Percentiles rank a stretch among this genome's conserved stretches.
These are phyloP conservation scores for Daedaleopsis sinensis DNA, from an alignment of 768 basidiomycete genomes.

Conservation along the genomic window DNA sequence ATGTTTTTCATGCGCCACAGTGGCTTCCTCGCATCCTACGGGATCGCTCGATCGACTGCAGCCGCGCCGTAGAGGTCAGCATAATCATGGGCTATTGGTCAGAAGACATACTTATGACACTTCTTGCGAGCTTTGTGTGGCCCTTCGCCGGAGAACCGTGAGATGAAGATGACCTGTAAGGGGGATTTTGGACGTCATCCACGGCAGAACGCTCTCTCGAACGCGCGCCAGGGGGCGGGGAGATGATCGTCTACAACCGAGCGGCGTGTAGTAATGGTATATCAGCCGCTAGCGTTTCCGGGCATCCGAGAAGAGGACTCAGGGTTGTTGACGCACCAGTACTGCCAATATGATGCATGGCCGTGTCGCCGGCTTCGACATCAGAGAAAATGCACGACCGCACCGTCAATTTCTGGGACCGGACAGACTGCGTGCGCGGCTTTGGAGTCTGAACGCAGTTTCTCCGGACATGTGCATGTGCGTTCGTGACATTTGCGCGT, in stretches of 20 bases:
- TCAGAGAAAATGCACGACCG: not conserved
- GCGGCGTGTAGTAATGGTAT: not conserved
- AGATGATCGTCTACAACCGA: constrained; percentile 1
- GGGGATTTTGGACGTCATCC: not conserved
- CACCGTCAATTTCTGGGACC: not conserved
- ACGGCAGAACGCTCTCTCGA: not conserved
- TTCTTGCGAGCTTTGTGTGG: no score
- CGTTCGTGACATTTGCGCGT: not conserved
- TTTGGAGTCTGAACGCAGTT: not conserved
- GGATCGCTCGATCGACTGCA: no score
- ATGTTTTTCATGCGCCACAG: not conserved
- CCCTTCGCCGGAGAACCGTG: not conserved
- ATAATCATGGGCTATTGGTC: no score
- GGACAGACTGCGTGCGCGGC: not conserved
- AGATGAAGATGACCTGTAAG: not conserved
- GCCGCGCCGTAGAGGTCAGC: no score
- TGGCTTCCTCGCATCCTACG: no score
- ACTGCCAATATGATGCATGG: not conserved
- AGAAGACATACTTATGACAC: no score
- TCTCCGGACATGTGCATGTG: not conserved
- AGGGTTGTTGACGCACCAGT: not conserved
- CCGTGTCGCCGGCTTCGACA: not conserved
- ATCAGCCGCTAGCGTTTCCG: not conserved
- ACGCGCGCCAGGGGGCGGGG: not conserved
- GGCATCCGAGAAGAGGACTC: not conserved